Evolutionary conservation across 805 yeast species (phyloP).

Genomic region (Priceomyces carsonii): DNA sequence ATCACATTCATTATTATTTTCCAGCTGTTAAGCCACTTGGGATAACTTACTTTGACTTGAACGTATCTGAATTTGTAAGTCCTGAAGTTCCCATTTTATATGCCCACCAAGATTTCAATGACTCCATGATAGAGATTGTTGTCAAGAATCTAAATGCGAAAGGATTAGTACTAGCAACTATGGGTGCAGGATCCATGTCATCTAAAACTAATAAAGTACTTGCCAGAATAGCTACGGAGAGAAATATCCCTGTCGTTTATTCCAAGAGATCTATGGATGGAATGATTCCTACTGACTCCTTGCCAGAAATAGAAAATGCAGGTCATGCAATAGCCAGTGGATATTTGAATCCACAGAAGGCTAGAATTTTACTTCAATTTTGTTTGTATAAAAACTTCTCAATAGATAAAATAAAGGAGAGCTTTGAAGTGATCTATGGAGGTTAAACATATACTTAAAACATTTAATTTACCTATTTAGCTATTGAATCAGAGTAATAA

Average conservation of each 20-base stretch:
- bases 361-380: slow-evolving; percentile 58
- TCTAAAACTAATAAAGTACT: slow-evolving; percentile 48
- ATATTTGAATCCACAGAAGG: slow-evolving; percentile 64
- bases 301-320: slow-evolving; percentile 28
- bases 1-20: slow-evolving; percentile 62
- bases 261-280: slow-evolving; percentile 73
- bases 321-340: slow-evolving; percentile 60
- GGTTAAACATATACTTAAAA: slow-evolving; percentile 36
- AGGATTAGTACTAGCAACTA: slow-evolving; percentile 66
- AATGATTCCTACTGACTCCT: slow-evolving; percentile 57
- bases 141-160: slow-evolving; percentile 45
- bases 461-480: neutral
- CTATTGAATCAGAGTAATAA: neutral
- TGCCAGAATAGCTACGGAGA: slow-evolving; percentile 34
- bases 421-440: slow-evolving; percentile 56
- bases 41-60: slow-evolving; percentile 39
- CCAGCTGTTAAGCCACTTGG: slow-evolving; percentile 64
- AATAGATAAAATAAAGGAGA: slow-evolving; percentile 39
- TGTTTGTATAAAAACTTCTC: slow-evolving; percentile 46
- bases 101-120: slow-evolving; percentile 61
- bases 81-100: slow-evolving; percentile 58
- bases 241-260: slow-evolving; percentile 56
- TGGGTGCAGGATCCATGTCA: slow-evolving; percentile 71
- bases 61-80: slow-evolving; percentile 20
- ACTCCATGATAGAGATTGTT: slow-evolving; percentile 47